These are phyloP conservation scores for Nakazawaea holstii DNA, from an alignment of 805 yeast genomes.

Conservation along the genomic window DNA sequence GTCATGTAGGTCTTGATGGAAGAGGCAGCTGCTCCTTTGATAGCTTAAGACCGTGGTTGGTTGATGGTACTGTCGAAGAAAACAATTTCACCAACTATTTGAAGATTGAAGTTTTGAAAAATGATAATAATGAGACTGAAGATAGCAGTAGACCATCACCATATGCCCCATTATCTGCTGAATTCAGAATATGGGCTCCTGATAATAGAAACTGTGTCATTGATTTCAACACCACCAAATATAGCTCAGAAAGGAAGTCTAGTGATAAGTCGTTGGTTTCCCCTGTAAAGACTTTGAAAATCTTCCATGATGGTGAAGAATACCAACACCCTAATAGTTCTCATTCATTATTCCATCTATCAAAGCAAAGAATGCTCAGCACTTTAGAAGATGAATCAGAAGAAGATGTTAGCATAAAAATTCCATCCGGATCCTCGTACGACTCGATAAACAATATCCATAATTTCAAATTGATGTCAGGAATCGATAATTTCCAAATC, in stretches of 20 bases:
- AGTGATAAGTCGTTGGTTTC: constrained; percentile 32
- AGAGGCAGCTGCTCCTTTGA: constrained; percentile 51
- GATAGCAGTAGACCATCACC: constrained; percentile 32
- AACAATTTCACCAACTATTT: constrained; percentile 38
- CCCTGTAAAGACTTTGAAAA: constrained; percentile 60
- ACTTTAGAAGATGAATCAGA: neutral
- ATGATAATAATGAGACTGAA: constrained; percentile 37
- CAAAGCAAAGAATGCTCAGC: neutral
- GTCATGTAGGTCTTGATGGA: constrained; percentile 24
- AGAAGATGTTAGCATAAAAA: constrained; percentile 7
- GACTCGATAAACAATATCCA: constrained; percentile 26
- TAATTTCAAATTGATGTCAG: constrained; percentile 47
- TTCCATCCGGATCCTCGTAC: constrained; percentile 42
- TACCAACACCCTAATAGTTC: constrained; percentile 4
- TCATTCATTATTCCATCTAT: constrained; percentile 11
- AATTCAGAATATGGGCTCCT: constrained; percentile 49
- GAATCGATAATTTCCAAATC: constrained; percentile 59
- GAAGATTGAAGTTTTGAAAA: constrained; percentile 42
- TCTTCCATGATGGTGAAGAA: constrained; percentile 33
- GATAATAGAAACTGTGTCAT: constrained; percentile 64
- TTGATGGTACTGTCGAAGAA: constrained; percentile 30
- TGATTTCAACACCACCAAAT: constrained; percentile 47
- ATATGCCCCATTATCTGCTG: constrained; percentile 64
- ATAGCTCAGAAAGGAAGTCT: constrained; percentile 23
- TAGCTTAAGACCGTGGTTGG: constrained; percentile 36